Base-by-base conservation (phyloP, 1,284 basidiomycete species). In the Rhizoctonia solani region DNA sequence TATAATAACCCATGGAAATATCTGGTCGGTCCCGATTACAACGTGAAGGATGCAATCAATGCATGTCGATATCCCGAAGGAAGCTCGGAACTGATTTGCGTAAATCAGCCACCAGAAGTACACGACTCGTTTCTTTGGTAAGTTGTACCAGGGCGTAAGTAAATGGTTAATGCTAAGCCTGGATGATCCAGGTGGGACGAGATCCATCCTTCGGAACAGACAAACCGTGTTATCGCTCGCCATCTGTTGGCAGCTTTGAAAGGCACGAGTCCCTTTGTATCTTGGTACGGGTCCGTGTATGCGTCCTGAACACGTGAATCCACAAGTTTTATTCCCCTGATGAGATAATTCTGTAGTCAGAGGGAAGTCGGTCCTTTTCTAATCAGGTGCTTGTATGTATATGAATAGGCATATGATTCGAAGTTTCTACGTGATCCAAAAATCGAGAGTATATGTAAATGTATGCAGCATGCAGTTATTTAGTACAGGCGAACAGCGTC, bases 141-240 rank as follows among this genome's bases (percentile, higher is more conserved):
- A 42, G 59, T 39, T 14, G 37, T 39, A 8, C 19, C 14, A 47
- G 47, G 47, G n/a, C 14, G 21, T 3, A 2, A 6, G 3, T 3
- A 13, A 8, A 6, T 21, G 19, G n/a, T n/a, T n/a, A n/a, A n/a
- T n/a, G n/a, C n/a, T n/a, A n/a, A n/a, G n/a, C n/a, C n/a, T n/a
- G n/a, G n/a, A n/a, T n/a, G n/a, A n/a, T n/a, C n/a, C 9, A 63
- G 59, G 59, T 42, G 59, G 34, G 59, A 63, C 21, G 59, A 63
- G 30, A 29, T 63, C 13, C 59, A 63, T 34, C 37, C 37, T 21
- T 52, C 46, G 16, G 34, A 23, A 8, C 32, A 42, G 32, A 49
- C 49, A 5, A 30, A 50, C 39, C 59, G 37, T 6, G 29, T 63
- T 19, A 37, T 63, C n/a, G 59, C 59, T 41, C 47, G 47, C 13